Evolutionary conservation across 257 asterid species (phyloP).

Genomic region (Echites panduratus): DNA sequence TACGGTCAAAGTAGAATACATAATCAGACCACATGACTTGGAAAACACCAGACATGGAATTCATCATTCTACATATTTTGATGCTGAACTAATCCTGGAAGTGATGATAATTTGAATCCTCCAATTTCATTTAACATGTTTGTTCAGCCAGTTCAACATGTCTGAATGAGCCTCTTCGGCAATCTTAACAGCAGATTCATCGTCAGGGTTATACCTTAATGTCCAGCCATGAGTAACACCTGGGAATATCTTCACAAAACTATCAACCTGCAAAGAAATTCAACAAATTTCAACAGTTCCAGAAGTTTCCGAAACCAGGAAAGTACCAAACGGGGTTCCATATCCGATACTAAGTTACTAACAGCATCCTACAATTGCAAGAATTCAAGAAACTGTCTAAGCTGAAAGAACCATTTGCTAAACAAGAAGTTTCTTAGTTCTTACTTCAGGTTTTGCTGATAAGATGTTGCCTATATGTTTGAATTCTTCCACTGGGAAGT

Average conservation of each 20-base stretch:
- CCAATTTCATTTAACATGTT: constrained; percentile 33
- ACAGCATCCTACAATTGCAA: neutral
- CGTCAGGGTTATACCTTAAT: constrained; percentile 34
- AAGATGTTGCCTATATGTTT: constrained; percentile 32
- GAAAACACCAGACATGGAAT: too few relatives aligned
- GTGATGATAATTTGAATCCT: neutral
- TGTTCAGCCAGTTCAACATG: constrained; percentile 50
- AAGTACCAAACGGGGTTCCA: neutral
- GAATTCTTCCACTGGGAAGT: constrained; percentile 38
- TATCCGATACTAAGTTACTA: neutral
- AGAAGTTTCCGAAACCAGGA: neutral
- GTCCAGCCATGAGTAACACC: constrained; percentile 71
- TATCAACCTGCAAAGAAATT: constrained; percentile 49
- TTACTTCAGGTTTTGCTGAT: constrained; percentile 42
- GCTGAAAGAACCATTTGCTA: neutral
- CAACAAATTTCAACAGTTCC: neutral
- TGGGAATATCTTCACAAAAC: constrained; percentile 57
- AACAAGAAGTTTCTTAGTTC: neutral
- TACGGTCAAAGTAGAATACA: too few relatives aligned
- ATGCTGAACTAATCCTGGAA: neutral
- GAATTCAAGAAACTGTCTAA: too few relatives aligned
- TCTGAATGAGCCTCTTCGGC: constrained; percentile 60
- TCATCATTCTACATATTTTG: neutral
- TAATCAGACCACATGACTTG: too few relatives aligned
- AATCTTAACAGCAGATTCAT: constrained; percentile 40